Base-by-base conservation (phyloP, 257 asterid species). In the Anisodus tanguticus region DNA sequence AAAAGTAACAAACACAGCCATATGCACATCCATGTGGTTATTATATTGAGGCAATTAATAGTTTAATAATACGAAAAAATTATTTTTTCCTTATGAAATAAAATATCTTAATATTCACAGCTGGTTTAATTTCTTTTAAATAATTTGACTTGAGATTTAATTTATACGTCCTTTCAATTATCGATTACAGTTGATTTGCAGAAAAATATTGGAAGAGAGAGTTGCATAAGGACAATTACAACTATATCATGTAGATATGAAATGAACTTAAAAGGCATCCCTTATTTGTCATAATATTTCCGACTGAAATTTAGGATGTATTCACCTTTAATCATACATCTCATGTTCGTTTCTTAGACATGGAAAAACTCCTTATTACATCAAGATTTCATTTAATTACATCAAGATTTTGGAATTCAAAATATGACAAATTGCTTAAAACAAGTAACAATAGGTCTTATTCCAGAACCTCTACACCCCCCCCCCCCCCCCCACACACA, bases 21-120 rank as follows among this genome's bases (percentile, higher is more conserved):
- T 10, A 71, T 43, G 79, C 55, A 71, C 35, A 43, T 43, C 26
- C 79, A 71, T 43, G 37, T 43, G 80, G 39, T 71, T 12, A 19
- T 45, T 39, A 71, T 71, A 45, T 71, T 71, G 80, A 71, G 41
- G n/a, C 59, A 71, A 45, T 71, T 45, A 45, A 71, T 71, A 26
- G 26, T 3, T 54, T 79, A 51, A 54, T 31, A 79, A 57, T 19
- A 51, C 35, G 10, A 31, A 31, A 49, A 67, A 45, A 22, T 3
- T 53, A 51, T 22, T 3, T 78, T 78, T 5, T 6, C 8, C 22
- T 37, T 79, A 54, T 9, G 13, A 79, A 13, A 4, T 15, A 31
- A 79, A 54, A 55, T 31, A 55, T 78, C 15, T 26, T 53, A 78
- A 3, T 78, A 31, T 54, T 43, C 12, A 69, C 53, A 35, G 4